These are phyloP conservation scores for Funneliformis caledonium DNA, from an alignment of 371 early-diverging fungal species.

Conservation along the genomic window DNA sequence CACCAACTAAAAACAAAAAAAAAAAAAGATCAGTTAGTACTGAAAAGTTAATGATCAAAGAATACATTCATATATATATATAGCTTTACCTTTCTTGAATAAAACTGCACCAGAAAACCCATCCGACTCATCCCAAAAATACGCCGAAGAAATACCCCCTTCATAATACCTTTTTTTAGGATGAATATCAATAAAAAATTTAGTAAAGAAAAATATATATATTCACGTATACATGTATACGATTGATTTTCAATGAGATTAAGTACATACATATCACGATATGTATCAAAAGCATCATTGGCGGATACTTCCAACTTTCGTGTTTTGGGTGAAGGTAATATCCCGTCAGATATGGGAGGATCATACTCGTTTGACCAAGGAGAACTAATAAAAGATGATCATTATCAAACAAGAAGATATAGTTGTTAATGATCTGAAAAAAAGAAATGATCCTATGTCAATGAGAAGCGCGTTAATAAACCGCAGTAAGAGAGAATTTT, in stretches of 20 bases:
- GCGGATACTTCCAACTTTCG: slow-evolving; percentile 90
- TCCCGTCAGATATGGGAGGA: slow-evolving; percentile 82
- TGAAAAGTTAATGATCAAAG: not conserved
- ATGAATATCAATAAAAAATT: slow-evolving; percentile 1
- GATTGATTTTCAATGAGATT: not conserved
- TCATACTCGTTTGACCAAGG: slow-evolving; percentile 97
- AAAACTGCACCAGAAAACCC: slow-evolving; percentile 95
- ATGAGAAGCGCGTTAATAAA: too few relatives aligned
- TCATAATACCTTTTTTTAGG: slow-evolving; percentile 76
- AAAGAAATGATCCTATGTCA: too few relatives aligned
- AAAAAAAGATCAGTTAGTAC: slow-evolving; percentile 19
- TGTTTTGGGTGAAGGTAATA: slow-evolving; percentile 76
- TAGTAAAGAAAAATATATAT: not conserved
- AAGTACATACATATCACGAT: slow-evolving; percentile 79
- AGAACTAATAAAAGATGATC: slow-evolving; percentile 63
- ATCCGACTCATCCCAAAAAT: slow-evolving; percentile 89
- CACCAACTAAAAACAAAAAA: slow-evolving; percentile 58
- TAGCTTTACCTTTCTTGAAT: slow-evolving; percentile 88
- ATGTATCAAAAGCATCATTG: slow-evolving; percentile 96
- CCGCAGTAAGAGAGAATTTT: not conserved
- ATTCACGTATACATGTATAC: not conserved
- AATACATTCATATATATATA: not conserved
- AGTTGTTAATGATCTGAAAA: too few relatives aligned
- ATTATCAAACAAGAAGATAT: slow-evolving; percentile 24
- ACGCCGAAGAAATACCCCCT: slow-evolving; percentile 96